These are phyloP conservation scores for Podaxis rugospora DNA, from an alignment of 768 basidiomycete genomes.

Conservation along the genomic window DNA sequence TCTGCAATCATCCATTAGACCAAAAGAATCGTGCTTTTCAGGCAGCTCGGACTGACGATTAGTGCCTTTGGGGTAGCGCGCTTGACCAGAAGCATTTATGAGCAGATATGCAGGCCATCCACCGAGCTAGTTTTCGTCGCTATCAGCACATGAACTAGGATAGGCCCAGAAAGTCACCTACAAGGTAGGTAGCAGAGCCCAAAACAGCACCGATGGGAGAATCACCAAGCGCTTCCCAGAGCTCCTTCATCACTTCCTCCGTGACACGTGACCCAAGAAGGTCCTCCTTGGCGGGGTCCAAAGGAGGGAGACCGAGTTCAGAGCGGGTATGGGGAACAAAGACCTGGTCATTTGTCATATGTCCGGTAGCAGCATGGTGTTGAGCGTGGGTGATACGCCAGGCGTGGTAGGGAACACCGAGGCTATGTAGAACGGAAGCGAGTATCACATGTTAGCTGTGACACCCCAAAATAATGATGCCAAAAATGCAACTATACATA, in stretches of 20 bases:
- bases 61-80: constrained; percentile 68
- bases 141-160: background rate
- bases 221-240: constrained; percentile 87
- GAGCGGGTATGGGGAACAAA: constrained; percentile 91
- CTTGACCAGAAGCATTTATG: constrained; percentile 82
- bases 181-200: constrained; percentile 54
- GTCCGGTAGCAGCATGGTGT: constrained; percentile 92
- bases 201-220: constrained; percentile 73
- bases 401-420: constrained; percentile 95
- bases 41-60: constrained; percentile 54
- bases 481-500: constrained; percentile 23
- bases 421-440: constrained; percentile 35
- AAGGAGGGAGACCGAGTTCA: constrained; percentile 55
- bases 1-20: constrained; percentile 31
- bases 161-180: constrained; percentile 24
- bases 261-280: constrained; percentile 59
- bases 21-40: background rate
- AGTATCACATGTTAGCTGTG: constrained; percentile 18
- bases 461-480: constrained; percentile 12
- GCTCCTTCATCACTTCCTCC: constrained; percentile 63
- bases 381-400: constrained; percentile 94
- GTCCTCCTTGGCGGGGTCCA: constrained; percentile 68
- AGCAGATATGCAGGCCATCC: constrained; percentile 89
- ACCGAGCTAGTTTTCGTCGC: constrained; percentile 41
- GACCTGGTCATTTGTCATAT: constrained; percentile 94